Evolutionary conservation across 2,329 filamentous ascomycete genomes (phyloP).

Genomic region (Sphaerulina vaccinii): DNA sequence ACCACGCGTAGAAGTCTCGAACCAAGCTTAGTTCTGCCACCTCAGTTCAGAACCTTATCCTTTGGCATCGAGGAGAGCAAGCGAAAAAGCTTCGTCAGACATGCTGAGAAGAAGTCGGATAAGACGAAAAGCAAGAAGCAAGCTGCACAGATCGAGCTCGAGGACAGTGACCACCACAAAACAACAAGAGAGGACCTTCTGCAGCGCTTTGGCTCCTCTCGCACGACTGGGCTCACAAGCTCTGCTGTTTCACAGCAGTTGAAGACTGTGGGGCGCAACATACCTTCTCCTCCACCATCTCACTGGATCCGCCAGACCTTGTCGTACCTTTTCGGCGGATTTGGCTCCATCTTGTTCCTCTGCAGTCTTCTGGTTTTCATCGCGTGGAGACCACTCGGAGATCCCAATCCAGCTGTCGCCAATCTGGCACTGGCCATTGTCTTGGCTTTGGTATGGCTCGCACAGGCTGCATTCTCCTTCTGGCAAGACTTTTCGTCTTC

Average conservation of each 20-base stretch:
- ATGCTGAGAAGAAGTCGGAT: slow-evolving; percentile 30
- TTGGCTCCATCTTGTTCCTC: slow-evolving; percentile 67
- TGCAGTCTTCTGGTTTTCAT: slow-evolving; percentile 72
- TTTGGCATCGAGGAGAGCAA: slow-evolving; percentile 44
- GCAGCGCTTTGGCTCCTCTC: slow-evolving; percentile 58
- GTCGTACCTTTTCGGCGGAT: slow-evolving; percentile 75
- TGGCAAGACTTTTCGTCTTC: slow-evolving; percentile 69
- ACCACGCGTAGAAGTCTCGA: slow-evolving; percentile 42
- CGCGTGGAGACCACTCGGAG: slow-evolving; percentile 67
- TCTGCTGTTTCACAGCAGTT: slow-evolving; percentile 57
- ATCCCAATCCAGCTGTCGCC: slow-evolving; percentile 57
- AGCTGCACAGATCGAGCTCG: slow-evolving; percentile 29
- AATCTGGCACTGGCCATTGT: slow-evolving; percentile 74
- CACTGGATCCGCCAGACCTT: slow-evolving; percentile 58
- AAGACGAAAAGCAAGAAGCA: slow-evolving; percentile 31
- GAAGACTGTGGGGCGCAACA: slow-evolving; percentile 64
- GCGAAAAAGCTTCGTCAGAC: slow-evolving; percentile 31
- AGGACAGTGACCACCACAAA: slow-evolving; percentile 66
- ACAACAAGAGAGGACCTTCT: slow-evolving; percentile 59
- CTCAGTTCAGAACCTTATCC: slow-evolving; percentile 46
- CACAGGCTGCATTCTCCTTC: slow-evolving; percentile 58
- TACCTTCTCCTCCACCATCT: slow-evolving; percentile 64
- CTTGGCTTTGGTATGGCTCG: slow-evolving; percentile 65
- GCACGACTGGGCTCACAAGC: slow-evolving; percentile 58
- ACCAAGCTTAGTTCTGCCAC: slow-evolving; percentile 44